Conservation (phyloP, 169 alveolate species). For the Cryptosporidium andersoni region DNA sequence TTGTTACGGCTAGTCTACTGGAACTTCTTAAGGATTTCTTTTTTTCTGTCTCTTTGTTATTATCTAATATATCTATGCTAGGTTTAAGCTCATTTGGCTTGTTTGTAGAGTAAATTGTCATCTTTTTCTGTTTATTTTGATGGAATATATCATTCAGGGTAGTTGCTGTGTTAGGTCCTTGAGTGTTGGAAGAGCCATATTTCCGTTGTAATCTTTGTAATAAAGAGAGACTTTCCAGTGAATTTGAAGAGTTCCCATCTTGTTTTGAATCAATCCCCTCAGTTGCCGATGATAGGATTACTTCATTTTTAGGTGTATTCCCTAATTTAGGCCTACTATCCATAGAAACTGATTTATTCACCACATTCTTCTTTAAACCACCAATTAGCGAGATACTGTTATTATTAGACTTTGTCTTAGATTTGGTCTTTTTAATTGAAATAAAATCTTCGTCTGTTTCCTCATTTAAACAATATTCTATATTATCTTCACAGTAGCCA, state of each 20-base stretch:
- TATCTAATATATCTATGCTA: background rate
- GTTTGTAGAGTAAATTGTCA: slow-evolving; percentile 12
- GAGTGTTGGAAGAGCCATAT: background rate
- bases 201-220: slow-evolving; percentile 60
- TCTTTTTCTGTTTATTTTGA: slow-evolving; percentile 29
- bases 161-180: background rate
- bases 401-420: background rate
- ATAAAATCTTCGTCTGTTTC: background rate
- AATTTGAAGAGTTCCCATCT: slow-evolving; percentile 5
- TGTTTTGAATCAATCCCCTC: background rate
- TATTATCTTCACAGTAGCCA: background rate
- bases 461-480: background rate
- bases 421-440: background rate
- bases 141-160: background rate
- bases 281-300: background rate
- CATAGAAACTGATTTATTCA: background rate
- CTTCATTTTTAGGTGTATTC: background rate
- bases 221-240: slow-evolving; percentile 38
- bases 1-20: background rate
- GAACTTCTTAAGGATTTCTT: background rate
- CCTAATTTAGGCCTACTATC: background rate
- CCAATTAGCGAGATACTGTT: background rate
- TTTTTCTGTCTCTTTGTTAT: background rate
- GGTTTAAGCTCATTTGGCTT: background rate
- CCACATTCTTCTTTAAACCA: background rate